Conservation (phyloP, 805 yeast species). For the Zygosaccharomyces bisporus region DNA sequence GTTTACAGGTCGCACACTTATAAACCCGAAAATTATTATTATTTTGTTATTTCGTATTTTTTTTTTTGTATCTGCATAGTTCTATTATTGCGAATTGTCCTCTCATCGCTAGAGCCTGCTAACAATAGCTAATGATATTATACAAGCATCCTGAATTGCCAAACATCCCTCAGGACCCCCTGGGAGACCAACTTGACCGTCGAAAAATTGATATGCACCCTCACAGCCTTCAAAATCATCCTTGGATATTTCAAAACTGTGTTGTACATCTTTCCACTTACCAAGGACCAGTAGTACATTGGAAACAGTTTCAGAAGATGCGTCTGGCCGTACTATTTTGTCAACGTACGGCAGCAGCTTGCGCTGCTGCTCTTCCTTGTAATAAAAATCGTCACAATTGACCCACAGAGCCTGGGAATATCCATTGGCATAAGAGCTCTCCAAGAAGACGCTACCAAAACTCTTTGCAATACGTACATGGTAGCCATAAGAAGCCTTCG, state of each 20-base stretch:
- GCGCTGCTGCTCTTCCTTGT: slow-evolving; percentile 30
- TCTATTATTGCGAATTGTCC: not conserved
- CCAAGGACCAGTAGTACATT: slow-evolving; percentile 57
- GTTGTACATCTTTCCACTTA: slow-evolving; percentile 53
- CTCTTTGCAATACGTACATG: slow-evolving; percentile 62
- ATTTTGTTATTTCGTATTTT: no score
- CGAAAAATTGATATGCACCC: slow-evolving; percentile 62
- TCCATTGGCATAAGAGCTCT: slow-evolving; percentile 60
- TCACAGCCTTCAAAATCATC: slow-evolving; percentile 50
- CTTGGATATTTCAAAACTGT: slow-evolving; percentile 50
- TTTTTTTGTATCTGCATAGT: not conserved
- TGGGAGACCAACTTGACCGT: slow-evolving; percentile 54
- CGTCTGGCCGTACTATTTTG: slow-evolving; percentile 28
- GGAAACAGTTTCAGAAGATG: slow-evolving; percentile 11
- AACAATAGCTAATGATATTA: slow-evolving; percentile 50
- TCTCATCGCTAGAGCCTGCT: slow-evolving; percentile 7
- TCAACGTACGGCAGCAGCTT: slow-evolving; percentile 27
- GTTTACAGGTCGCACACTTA: no score
- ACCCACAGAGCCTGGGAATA: slow-evolving; percentile 65
- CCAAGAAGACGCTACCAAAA: slow-evolving; percentile 66
- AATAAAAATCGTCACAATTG: slow-evolving; percentile 63
- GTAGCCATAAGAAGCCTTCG: slow-evolving; percentile 64
- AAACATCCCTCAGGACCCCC: slow-evolving; percentile 37
- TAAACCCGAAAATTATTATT: no score
- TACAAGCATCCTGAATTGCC: slow-evolving; percentile 66